Base-by-base conservation (phyloP, 2,329 filamentous ascomycete genomes). In the Elsinoe ampelina region DNA sequence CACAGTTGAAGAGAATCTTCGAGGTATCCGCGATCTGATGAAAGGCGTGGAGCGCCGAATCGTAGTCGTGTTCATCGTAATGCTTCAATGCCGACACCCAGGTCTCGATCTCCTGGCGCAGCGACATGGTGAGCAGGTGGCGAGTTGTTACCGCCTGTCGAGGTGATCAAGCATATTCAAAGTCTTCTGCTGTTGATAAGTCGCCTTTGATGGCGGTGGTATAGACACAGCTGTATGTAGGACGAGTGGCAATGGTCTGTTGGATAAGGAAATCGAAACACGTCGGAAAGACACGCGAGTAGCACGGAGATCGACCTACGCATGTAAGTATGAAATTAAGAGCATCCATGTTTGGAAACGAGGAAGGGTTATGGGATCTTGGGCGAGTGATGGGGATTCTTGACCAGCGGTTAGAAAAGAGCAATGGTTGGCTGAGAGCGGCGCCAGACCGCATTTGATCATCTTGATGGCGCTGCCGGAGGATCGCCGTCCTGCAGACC, bases 11-110 rank as follows among this genome's bases (percentile, higher is more conserved):
- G 60, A 95, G 78, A 61, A 98, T 98, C 77, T 95, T 97, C 64
- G 93, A 96, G 0, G 93, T 98, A 70, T 97, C 93, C 60, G 87
- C 80, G 66, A 98, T 95, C 64, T 79, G 82, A 61, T 89, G 87
- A 68, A 98, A 97, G 60, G 87, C 82, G 64, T 79, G 81, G 61
- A 97, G 75, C 26, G 93, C 84, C 63, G 92, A 87, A 67, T 97
- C 92, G 73, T 95, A 97, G 68, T 98, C 89, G 74, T 95, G 95
- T 75, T 92, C 93, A 75, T 98, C 93, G 76, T 98, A 98, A 69
- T 86, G 85, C 65, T 78, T 84, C 57, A 98, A 83, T 72, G 93
- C 93, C 70, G 85, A 79, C 63, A 97, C 93, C 93, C 93, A 98
- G 51, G 89, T 95, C 76, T 97, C 92, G 73, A 98, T 98, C 86